These are phyloP conservation scores for Apiospora malaysiana DNA, from an alignment of 2,329 filamentous ascomycete species.

Conservation along the genomic window DNA sequence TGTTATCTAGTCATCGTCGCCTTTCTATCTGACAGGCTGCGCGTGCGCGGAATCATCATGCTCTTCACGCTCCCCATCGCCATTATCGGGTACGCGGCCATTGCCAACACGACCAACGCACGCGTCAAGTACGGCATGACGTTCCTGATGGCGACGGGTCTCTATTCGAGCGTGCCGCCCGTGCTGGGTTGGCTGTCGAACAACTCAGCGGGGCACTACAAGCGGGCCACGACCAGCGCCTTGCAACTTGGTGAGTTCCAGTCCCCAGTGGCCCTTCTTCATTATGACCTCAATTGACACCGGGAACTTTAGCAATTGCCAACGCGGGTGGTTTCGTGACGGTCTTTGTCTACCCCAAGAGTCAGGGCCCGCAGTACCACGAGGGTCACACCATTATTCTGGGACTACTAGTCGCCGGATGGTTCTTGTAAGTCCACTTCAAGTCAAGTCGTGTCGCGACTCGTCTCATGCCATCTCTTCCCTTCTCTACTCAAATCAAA, in stretches of 20 bases:
- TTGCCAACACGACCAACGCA: conserved; percentile 58
- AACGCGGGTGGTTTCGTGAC: conserved; percentile 73
- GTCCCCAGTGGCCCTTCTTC: no score
- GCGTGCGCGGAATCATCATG: conserved; percentile 66
- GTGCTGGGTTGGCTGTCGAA: conserved; percentile 71
- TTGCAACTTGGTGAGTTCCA: conserved; percentile 54
- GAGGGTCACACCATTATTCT: conserved; percentile 67
- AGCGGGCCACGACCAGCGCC: conserved; percentile 69
- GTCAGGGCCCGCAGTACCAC: conserved; percentile 62
- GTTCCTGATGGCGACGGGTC: conserved; percentile 69
- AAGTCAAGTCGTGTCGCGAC: background rate
- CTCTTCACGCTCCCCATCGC: conserved; percentile 67
- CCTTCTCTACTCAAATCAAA: background rate
- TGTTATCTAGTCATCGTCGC: conserved; percentile 60
- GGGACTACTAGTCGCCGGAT: conserved; percentile 64
- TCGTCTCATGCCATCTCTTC: background rate
- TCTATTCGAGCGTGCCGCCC: conserved; percentile 67
- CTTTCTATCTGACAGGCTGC: conserved; percentile 64
- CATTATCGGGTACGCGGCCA: conserved; percentile 54
- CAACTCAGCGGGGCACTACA: conserved; percentile 73
- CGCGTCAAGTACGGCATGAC: conserved; percentile 69
- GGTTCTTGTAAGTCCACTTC: conserved; percentile 63
- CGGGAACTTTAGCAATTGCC: conserved; percentile 55
- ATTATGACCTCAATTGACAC: background rate
- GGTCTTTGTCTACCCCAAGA: conserved; percentile 65